Base-by-base conservation (phyloP, 768 basidiomycete genomes). In the Kwoniella bestiolae region DNA sequence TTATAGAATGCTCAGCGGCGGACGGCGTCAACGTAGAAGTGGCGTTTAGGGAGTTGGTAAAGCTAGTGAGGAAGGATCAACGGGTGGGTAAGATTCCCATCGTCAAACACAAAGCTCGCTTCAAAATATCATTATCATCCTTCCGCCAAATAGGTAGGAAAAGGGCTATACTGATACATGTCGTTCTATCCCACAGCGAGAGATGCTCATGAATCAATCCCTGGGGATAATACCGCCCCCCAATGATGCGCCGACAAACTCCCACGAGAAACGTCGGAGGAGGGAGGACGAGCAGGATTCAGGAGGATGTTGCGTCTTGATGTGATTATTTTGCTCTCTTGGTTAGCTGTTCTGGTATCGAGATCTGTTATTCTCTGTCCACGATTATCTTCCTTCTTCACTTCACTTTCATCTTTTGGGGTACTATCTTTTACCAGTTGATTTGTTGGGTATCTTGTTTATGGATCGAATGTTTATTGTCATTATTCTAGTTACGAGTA, bases 1-100 rank as follows among this genome's bases (percentile, higher is more conserved):
- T 83, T 65, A 82, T 84, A 56, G 84, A 84, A 69, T 83, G 83
- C 7, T 84, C 83, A 61, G 84, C 84, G 3, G 83, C 81, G 67
- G 79, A 83, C 52, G 77, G 83, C 11, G 75, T 83, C 51, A 84
- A 84, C 68, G 82, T 84, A 44, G 84, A 84, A 66, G 79, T 83
- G 44, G 83, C 83, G 18, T 84, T 84, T 69, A 67, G 71, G 45
- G 75, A 82, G 57, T 77, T 84, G 35, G 83, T 83, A 49, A 77
- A 82, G 34, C 72, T 82, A 52, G 82, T 84, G 32, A 65, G 83
- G 53, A 78, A 77, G 63, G 82, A 82, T 67, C 80, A 84, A 68
- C 76, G 79, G 76, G 83, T 84, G 59, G 61, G 81, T 71, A 5
- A n/a, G n/a, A n/a, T n/a, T n/a, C n/a, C n/a, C n/a, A n/a, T n/a